Conservation (phyloP, 345 rosid species). For the Ceriops zippeliana region DNA sequence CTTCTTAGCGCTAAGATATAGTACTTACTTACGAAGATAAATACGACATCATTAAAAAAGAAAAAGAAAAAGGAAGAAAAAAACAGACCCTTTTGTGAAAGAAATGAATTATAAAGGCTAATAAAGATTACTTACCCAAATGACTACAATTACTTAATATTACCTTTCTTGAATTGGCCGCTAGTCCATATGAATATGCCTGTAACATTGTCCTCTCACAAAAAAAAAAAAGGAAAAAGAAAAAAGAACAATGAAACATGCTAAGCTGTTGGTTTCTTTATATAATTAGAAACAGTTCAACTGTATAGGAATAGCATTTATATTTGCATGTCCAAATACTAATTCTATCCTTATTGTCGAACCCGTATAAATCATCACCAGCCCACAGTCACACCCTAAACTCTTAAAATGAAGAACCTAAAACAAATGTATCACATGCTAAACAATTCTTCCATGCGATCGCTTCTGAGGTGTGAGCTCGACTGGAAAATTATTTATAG, state of each 20-base stretch:
- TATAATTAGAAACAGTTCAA: constrained; percentile 23
- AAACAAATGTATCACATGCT: background rate
- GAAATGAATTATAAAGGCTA: too few species aligned
- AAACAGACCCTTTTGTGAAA: too few species aligned
- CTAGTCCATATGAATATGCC: too few species aligned
- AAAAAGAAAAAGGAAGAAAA: too few species aligned
- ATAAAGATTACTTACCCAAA: too few species aligned
- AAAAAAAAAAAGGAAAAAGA: background rate
- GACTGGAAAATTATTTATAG: constrained; percentile 5
- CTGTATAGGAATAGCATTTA: constrained; percentile 17
- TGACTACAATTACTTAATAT: too few species aligned
- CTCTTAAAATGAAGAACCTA: background rate
- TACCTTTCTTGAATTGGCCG: too few species aligned
- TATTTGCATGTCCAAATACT: constrained; percentile 20
- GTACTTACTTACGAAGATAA: too few species aligned
- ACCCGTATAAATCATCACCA: background rate
- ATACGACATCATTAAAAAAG: too few species aligned
- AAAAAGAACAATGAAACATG: constrained; percentile 2
- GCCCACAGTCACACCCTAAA: background rate
- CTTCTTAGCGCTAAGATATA: too few species aligned
- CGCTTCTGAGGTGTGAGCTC: constrained; percentile 23
- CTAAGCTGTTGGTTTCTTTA: constrained; percentile 25
- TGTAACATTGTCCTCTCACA: background rate
- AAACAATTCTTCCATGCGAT: constrained; percentile 8
- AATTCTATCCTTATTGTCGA: constrained; percentile 24